Evolutionary conservation across 108 stramenopile species (phyloP), one percentile per base, ranked within the genome.

Genomic region (Cyclotella distinguenda): DNA sequence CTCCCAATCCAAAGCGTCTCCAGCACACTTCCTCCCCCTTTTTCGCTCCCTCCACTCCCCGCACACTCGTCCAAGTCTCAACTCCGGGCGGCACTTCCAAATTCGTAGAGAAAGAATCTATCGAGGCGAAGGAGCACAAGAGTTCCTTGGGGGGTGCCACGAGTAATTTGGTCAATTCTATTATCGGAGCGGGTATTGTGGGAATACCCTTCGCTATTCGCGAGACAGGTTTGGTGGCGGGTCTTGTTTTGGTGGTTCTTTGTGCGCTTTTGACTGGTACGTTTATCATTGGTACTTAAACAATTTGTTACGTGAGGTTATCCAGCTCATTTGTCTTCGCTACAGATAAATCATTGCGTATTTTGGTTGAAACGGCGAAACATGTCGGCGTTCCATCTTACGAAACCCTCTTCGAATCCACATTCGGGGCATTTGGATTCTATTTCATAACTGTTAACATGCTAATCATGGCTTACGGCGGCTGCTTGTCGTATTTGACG

Each of bases 181-280:
- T 95, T 47, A 86, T 95, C 19, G 94, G 94, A 4, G 72, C 82
- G 22, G 94, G 94, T 0, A 95, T 95, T 46, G 86, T 95, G 0
- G 94, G 91, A 7, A 79, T 95, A 13, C 94, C 94, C 10, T 93
- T 70, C 79, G 91, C 94, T 54, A 65, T 95, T 30, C 73, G 83
- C 55, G 73, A 92, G 69, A 74, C 87, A 26, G 94, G 94, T 28
- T 74, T 90, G 27, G 65, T 84, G 13, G 75, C 86, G n/a, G 94
- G 94, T 0, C 50, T 89, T 39, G 26, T 81, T 28, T 56, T 93
- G 35, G 67, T 90, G 2, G 19, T 88, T 0, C 33, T 85, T 1
- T 80, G 72, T 48, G 87, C 84, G 1, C 4, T 90, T 9, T 47
- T 90, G 48, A 64, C 63, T 27, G 63, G 43, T 64, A 33, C n/a